Conservation (phyloP, 257 asterid genomes). For the Penstemon davidsonii region DNA sequence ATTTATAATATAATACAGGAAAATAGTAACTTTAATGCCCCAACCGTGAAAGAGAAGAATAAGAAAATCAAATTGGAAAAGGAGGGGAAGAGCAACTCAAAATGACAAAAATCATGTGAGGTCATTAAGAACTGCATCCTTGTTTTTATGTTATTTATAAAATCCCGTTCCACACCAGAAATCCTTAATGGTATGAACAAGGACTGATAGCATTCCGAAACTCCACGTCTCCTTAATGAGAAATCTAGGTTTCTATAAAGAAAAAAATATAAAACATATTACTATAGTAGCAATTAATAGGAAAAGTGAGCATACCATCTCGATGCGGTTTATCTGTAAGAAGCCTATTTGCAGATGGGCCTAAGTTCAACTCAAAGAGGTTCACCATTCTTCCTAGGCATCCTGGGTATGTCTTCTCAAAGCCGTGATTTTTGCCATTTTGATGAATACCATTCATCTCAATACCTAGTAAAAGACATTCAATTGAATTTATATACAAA, state of each 20-base stretch:
- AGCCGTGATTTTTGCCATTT: constrained; percentile 37
- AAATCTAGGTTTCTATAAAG: constrained; percentile 4
- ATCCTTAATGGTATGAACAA: constrained; percentile 3
- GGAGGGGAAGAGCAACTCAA: constrained; percentile 1
- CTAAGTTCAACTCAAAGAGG: constrained; percentile 72
- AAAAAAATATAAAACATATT: constrained; percentile 4
- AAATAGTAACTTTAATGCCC: constrained; percentile 9
- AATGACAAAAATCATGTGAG: constrained; percentile 9
- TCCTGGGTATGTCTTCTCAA: constrained; percentile 66
- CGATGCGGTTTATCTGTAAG: constrained; percentile 77
- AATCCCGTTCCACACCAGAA: constrained; percentile 3
- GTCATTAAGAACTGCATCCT: constrained; percentile 16
- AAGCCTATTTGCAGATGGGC: constrained; percentile 62
- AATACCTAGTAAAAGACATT: constrained; percentile 41
- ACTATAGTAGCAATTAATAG: background rate
- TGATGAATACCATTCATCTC: constrained; percentile 75
- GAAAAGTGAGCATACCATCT: constrained; percentile 51
- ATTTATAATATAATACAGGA: constrained; percentile 13
- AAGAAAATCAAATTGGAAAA: background rate
- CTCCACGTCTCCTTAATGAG: constrained; percentile 5
- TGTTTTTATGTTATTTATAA: constrained; percentile 3
- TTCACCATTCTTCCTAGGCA: constrained; percentile 94
- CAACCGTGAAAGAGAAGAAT: constrained; percentile 11
- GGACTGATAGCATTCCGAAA: background rate
- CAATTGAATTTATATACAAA: constrained; percentile 23